Evolutionary conservation across 1,284 basidiomycete species (phyloP), one percentile per base, ranked within the genome.

Genomic region (Mycena citricolor): DNA sequence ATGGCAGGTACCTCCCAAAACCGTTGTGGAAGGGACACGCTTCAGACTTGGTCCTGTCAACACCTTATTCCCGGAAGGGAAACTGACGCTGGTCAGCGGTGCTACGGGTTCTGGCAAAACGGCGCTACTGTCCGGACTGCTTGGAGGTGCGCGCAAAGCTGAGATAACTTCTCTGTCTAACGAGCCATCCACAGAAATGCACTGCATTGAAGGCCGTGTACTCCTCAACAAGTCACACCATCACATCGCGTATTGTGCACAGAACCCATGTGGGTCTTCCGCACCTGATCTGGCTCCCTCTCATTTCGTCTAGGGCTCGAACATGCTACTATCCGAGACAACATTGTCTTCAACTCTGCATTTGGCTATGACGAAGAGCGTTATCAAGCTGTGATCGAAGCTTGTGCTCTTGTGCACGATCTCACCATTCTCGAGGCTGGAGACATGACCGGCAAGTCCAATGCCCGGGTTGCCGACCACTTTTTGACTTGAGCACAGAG

Each of bases 31-130:
- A 10, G 55, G 66, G 21, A 43, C 64, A 16, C 59, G 60, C 5
- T 83, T 83, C 49, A 64, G 67, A 43, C 66, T 84, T 31, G 79
- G 79, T 5, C 77, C 79, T 16, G 55, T 90, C 44, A 67, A 81
- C 54, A 57, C 89, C 34, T 56, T 51, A 10, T 84, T 87, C 51
- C 82, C 83, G 1, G 51, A 63, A 14, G 78, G 78, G 4, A 69
- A 79, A 51, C 61, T 91, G 31, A 78, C 79, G 0, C 68, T 90
- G 24, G 68, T 90, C 34, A 81, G 77, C 44, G 90, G 90, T 1
- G 71, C 83, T 0, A 90, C 88, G 0, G 90, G 88, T 1, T 82
- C 83, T 0, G 90, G 90, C 1, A 93, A 93, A 68, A 84, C 79
- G 26, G 83, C 84, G 0, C 55, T 89, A 10, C 64, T 89, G 30